Percentiles rank a stretch among this genome's conserved stretches.
Evolutionary conservation across 2,329 filamentous ascomycete species (phyloP).

Genomic region (Neopestalotiopsis sp.): DNA sequence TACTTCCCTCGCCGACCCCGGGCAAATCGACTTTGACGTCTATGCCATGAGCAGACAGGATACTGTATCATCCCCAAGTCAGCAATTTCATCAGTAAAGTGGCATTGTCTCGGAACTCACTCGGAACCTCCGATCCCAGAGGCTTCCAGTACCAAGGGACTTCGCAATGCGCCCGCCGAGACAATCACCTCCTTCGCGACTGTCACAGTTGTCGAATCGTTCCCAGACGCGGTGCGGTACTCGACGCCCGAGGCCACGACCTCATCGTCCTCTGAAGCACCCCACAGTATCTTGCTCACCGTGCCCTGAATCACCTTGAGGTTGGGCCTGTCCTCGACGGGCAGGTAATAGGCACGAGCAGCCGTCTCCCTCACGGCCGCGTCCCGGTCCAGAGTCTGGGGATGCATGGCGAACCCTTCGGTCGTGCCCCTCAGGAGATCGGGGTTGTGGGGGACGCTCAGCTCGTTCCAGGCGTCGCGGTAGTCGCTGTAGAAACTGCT

Average conservation of each 20-base stretch:
- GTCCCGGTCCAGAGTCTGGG: conserved; percentile 44
- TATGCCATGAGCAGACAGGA: conserved; percentile 45
- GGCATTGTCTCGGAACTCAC: conserved; percentile 9
- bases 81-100: neutral
- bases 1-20: conserved; percentile 47
- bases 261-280: conserved; percentile 16
- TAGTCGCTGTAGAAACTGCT: conserved; percentile 33
- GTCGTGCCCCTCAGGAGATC: conserved; percentile 46
- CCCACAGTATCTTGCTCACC: conserved; percentile 37
- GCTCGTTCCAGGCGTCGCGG: conserved; percentile 35
- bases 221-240: conserved; percentile 41
- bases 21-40: conserved; percentile 44
- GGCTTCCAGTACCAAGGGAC: conserved; percentile 50
- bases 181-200: conserved; percentile 9
- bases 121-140: conserved; percentile 51
- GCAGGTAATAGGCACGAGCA: conserved; percentile 47
- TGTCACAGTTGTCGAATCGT: neutral
- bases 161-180: neutral
- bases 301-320: conserved; percentile 44
- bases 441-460: conserved; percentile 37
- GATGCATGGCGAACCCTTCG: conserved; percentile 42
- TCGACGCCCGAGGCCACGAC: conserved; percentile 41
- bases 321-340: conserved; percentile 42
- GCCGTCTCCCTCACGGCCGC: conserved; percentile 44
- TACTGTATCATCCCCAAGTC: conserved; percentile 15